A percentile compares a stretch with the other conserved stretches of the same genome.
These are phyloP conservation scores for Coemansia sp. DNA, from an alignment of 192 early-diverging fungal genomes.

Conservation along the genomic window DNA sequence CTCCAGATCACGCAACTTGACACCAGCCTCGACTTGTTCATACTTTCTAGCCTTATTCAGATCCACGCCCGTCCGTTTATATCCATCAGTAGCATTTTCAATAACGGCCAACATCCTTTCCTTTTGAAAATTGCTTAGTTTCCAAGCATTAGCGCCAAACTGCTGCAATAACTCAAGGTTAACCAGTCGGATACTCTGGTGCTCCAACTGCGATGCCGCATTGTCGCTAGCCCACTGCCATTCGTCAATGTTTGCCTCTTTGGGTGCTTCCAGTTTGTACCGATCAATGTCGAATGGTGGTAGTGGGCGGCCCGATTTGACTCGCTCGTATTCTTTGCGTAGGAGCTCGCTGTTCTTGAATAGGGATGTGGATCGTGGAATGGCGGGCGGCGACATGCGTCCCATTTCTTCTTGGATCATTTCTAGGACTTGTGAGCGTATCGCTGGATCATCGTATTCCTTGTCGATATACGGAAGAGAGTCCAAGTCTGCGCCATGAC, in stretches of 20 bases:
- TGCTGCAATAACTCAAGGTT: slow-evolving; percentile 52
- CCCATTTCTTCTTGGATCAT: slow-evolving; percentile 49
- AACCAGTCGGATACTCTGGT: slow-evolving; percentile 40
- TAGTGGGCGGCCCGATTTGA: slow-evolving; percentile 24
- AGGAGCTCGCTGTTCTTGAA: slow-evolving; percentile 41
- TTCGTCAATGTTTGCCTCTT: slow-evolving; percentile 1
- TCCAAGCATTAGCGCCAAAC: slow-evolving; percentile 53
- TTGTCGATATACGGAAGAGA: slow-evolving; percentile 55
- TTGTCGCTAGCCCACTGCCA: slow-evolving; percentile 43
- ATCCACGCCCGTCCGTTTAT: slow-evolving; percentile 25
- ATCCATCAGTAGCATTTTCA: slow-evolving; percentile 21
- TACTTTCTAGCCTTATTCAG: slow-evolving; percentile 46
- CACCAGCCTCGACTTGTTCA: slow-evolving; percentile 40
- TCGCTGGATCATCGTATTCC: slow-evolving; percentile 43
- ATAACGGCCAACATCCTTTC: slow-evolving; percentile 31
- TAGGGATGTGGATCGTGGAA: slow-evolving; percentile 24
- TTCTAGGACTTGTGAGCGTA: slow-evolving; percentile 24
- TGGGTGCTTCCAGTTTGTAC: slow-evolving; percentile 46
- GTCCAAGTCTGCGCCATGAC: slow-evolving; percentile 12
- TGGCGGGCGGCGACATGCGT: slow-evolving; percentile 29
- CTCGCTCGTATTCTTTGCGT: slow-evolving; percentile 50
- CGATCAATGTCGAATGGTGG: slow-evolving; percentile 37
- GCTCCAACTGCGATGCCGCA: slow-evolving; percentile 52
- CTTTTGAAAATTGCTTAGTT: slow-evolving; percentile 47
- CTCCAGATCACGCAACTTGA: slow-evolving; percentile 34